A percentile compares a stretch with the other conserved stretches of the same genome.
phyloP scores from a whole-genome alignment of 805 yeast genomes.

The Metschnikowia vanudenii region DNA sequence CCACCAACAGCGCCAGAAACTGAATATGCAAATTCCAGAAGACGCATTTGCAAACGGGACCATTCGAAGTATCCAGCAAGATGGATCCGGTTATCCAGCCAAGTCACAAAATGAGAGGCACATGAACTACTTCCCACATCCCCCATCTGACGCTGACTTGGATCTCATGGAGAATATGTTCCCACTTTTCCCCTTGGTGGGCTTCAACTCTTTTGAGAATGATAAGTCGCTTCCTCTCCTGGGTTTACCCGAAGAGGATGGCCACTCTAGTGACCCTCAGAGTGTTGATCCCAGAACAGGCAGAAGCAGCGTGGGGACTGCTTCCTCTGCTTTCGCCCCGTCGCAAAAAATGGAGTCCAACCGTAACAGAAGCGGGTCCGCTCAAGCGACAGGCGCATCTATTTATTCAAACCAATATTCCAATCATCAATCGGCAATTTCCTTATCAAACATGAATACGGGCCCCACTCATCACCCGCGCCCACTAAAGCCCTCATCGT shows the following conservation, averaged over 20 bases:
- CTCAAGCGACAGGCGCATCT: background rate
- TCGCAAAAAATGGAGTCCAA: background rate
- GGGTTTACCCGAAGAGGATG: slow-evolving; percentile 24
- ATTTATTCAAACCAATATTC: slow-evolving; percentile 1
- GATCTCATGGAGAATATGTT: slow-evolving; percentile 37
- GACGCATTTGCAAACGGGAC: background rate
- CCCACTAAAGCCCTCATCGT: slow-evolving; percentile 9
- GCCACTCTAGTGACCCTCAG: background rate
- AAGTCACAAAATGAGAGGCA: background rate
- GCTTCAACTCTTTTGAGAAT: slow-evolving; percentile 36
- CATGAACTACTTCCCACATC: slow-evolving; percentile 15
- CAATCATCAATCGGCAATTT: slow-evolving; percentile 7
- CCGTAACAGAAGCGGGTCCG: slow-evolving; percentile 4
- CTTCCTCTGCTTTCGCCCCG: background rate
- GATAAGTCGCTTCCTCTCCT: slow-evolving; percentile 36
- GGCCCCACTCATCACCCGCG: slow-evolving; percentile 13
- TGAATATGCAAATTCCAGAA: background rate
- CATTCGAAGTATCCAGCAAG: background rate
- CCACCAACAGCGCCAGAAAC: background rate
- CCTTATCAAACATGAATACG: slow-evolving; percentile 4
- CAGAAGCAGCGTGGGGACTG: background rate
- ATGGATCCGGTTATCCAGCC: background rate
- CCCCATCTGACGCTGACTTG: slow-evolving; percentile 23
- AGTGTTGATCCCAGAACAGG: background rate
- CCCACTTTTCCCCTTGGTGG: slow-evolving; percentile 45